Percentiles rank a stretch among this genome's conserved stretches.
Evolutionary conservation across 108 stramenopile species (phyloP).

Genomic region (Nannochloropsis granulata): DNA sequence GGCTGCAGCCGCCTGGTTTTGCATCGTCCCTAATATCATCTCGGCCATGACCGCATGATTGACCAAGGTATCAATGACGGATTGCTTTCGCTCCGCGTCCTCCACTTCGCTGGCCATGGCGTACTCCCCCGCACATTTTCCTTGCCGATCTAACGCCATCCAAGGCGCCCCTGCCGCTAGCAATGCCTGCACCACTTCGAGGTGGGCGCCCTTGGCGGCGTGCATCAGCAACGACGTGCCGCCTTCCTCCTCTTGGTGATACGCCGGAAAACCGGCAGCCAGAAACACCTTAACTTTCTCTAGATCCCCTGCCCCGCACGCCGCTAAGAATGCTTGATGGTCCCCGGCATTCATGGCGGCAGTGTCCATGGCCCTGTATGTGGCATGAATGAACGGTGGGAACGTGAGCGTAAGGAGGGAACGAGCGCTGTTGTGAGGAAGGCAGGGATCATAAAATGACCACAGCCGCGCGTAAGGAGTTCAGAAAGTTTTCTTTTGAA

Average conservation of each 20-base stretch:
- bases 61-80: conserved; percentile 56
- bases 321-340: neutral
- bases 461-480: no score
- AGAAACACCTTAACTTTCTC: neutral
- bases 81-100: neutral
- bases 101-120: conserved; percentile 52
- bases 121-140: conserved; percentile 70
- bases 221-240: conserved; percentile 6
- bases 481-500: no score
- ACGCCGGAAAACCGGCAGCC: neutral
- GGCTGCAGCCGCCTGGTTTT: conserved; percentile 34
- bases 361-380: no score
- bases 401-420: no score
- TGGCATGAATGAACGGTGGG: no score
- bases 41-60: conserved; percentile 35
- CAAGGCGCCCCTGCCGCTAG: conserved; percentile 51
- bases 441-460: no score
- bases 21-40: conserved; percentile 48
- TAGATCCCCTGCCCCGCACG: neutral
- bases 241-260: neutral
- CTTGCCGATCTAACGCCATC: conserved; percentile 68
- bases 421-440: no score
- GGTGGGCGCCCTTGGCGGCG: neutral
- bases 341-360: no score
- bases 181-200: neutral